A percentile compares a stretch with the other conserved stretches of the same genome.
phyloP scores from a whole-genome alignment of 2,329 filamentous ascomycete species.

The Daldinia sp. region DNA sequence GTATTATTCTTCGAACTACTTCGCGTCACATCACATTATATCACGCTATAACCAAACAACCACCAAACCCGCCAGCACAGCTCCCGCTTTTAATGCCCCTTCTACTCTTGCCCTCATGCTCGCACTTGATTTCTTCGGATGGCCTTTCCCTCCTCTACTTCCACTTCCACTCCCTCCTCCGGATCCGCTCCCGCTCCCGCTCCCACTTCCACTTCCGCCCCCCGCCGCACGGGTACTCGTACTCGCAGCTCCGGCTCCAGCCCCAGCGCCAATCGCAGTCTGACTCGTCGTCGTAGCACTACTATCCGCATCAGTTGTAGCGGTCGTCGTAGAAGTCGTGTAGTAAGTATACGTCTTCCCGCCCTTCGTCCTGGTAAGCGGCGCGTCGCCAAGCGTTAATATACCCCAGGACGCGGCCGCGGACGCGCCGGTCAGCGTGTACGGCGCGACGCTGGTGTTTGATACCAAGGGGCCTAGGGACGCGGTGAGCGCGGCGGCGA shows the following conservation, averaged over 20 bases:
- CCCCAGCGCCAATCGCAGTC: neutral
- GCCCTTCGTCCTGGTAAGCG: conserved; percentile 16
- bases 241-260: neutral
- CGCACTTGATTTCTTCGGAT: neutral
- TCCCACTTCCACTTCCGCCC: neutral
- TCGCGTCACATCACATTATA: neutral
- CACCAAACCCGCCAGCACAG: neutral
- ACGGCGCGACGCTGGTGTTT: conserved; percentile 12
- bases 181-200: neutral
- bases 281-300: neutral
- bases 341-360: conserved; percentile 22
- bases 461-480: conserved; percentile 12
- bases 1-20: neutral
- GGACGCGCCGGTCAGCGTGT: conserved; percentile 3
- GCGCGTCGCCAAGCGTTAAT: conserved; percentile 31
- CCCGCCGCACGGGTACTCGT: neutral
- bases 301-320: too few relatives aligned
- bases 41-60: neutral
- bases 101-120: neutral
- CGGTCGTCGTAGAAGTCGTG: neutral
- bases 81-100: neutral
- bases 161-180: neutral
- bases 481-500: conserved; percentile 1
- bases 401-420: conserved; percentile 19
- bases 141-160: neutral